Evolutionary conservation across 2,329 filamentous ascomycete species (phyloP), one percentile per base, ranked within the genome.

Genomic region (Penicillium verrucosum): DNA sequence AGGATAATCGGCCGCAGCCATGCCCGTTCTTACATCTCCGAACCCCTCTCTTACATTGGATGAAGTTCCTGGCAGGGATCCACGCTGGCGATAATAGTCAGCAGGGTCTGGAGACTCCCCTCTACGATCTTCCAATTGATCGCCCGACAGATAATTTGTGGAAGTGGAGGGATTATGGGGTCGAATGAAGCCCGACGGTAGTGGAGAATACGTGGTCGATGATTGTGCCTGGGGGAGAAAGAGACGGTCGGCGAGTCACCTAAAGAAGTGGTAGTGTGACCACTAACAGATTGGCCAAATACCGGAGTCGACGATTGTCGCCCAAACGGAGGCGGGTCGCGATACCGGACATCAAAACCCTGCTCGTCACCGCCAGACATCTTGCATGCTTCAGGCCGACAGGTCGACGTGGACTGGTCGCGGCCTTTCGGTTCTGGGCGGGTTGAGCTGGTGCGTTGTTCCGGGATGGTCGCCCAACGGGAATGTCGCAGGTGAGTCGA

Each of bases 71-170:
- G 74, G 71, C 36, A 70, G 68, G 52, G 75, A 68, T 51, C 70
- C 71, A 66, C 78, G 49, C 40, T 51, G 78, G 63, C 78, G 75
- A 65, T 82, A 82, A 68, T 79, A 82, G 21, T 81, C 79, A 69
- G 79, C 78, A 37, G 80, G 80, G 63, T 80, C 77, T 43, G 75
- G 71, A 27, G 73, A 76, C 16, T 65, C 60, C 54, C 53, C 60
- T 47, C 54, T 48, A 27, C 49, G 44, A 41, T 49, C 56, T 47
- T 56, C 43, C 27, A 56, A 51, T 54, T 56, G 62, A 50, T 37
- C 55, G 56, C 40, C 52, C 21, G 59, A 49, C 62, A 65, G 57
- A 69, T 68, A 49, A 58, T 65, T 53, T 57, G 65, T 44, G 56
- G 60, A 55, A 36, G 42, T 51, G 27, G 57, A 52, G 41, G 48